Base-by-base conservation (phyloP, 2,329 filamentous ascomycete genomes). In the Colletotrichum neosansevieriae region DNA sequence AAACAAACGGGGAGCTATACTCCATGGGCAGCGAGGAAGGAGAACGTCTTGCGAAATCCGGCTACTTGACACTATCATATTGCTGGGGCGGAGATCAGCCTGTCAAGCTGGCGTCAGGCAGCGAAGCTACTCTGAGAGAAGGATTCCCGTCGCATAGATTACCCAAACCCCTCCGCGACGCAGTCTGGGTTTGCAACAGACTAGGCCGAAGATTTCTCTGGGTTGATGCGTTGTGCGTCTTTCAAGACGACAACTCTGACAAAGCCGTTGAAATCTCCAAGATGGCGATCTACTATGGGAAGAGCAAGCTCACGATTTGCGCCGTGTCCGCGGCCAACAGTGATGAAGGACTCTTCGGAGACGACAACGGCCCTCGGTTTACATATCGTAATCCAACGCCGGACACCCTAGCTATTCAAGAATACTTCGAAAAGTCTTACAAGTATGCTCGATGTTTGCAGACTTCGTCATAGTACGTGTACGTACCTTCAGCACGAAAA, bases 161-260 rank as follows among this genome's bases (percentile, higher is more conserved):
- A 19, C 45, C 45, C 1, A 15, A n/a, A 24, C 29, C 45, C 4
- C 19, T 49, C 13, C 12, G 11, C 12, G 45, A 49, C 1, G 45
- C 45, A 0, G 45, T 49, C 3, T 21, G 9, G 19, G 45, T 29
- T 3, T 29, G 10, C 5, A 1, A 49, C 19, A 21, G 1, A 2
- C 3, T 49, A 2, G 19, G 11, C 0, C 6, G 2, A 0, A 4
- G 13, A 1, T 49, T 49, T 3, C 2, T 58, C 13, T 71, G 69
- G 69, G 42, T 65, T 5, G 69, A 71, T n/a, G 54, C 53, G 11
- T 13, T 71, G 5, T 69, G 62, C n/a, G 71, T 71, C 21, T 21
- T 61, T 3, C 69, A 69, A 13, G 59, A 70, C 11, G 45, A 54
- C 38, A n/a, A 34, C 17, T 58, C 59, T 4, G 69, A 72, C 12